Percentiles rank a stretch among this genome's conserved stretches.
Evolutionary conservation across 108 stramenopile species (phyloP).

Genomic region (Schizochytrium sp.): DNA sequence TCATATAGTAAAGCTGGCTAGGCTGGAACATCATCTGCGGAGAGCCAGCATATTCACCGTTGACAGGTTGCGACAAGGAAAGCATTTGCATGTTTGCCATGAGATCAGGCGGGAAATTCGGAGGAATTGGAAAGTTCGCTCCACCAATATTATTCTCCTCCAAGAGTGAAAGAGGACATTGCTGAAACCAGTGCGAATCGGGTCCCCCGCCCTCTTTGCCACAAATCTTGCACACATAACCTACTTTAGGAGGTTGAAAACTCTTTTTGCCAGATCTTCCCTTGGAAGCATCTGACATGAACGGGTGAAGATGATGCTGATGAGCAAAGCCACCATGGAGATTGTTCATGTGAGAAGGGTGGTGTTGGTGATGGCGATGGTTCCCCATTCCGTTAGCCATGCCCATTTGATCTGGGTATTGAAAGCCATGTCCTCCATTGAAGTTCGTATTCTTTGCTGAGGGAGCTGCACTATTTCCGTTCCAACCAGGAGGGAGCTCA

Average conservation of each 20-base stretch:
- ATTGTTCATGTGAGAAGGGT: neutral
- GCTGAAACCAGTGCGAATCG: conserved; percentile 52
- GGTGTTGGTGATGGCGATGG: neutral
- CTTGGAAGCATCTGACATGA: too few relatives aligned
- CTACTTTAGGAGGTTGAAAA: conserved; percentile 26
- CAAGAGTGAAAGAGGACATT: neutral
- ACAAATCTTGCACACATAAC: conserved; percentile 54
- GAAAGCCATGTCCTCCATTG: too few relatives aligned
- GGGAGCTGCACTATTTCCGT: neutral
- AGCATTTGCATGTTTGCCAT: too few relatives aligned
- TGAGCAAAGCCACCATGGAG: neutral
- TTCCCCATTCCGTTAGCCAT: neutral
- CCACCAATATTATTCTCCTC: too few relatives aligned
- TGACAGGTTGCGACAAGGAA: neutral
- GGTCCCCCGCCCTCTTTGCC: neutral
- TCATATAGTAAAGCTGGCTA: neutral
- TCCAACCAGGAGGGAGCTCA: neutral
- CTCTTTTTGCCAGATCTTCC: neutral
- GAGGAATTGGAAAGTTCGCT: too few relatives aligned
- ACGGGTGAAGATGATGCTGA: neutral
- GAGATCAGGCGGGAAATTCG: too few relatives aligned
- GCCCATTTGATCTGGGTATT: too few relatives aligned
- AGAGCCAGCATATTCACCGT: neutral
- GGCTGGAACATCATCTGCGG: conserved; percentile 4
- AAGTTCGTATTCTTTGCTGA: neutral